Evolutionary conservation across 768 basidiomycete species (phyloP), one percentile per base, ranked within the genome.

Genomic region (Mrakia hoshinonis): DNA sequence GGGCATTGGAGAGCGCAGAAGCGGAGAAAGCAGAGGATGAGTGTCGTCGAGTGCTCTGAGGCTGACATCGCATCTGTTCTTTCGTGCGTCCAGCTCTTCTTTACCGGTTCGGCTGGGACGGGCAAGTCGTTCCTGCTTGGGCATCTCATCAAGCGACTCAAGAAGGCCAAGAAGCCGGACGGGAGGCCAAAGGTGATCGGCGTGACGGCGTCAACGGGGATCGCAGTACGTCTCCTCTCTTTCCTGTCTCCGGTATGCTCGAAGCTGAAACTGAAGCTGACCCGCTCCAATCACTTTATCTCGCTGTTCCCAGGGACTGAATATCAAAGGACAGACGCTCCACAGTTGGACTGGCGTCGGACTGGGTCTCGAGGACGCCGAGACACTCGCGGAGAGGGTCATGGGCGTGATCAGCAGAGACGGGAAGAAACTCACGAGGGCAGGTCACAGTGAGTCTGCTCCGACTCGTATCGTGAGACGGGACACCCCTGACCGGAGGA

Each of bases 151-250:
- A 18, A 46, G 24, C 26, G 36, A 7, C 38, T 68, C 26, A 52
- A 51, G 29, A 66, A 29, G 22, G 46, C 34, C 22, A 47, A 36
- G 18, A 34, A 48, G 6, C 24, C 29, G 46, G 24, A n/a, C 47
- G 58, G 58, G n/a, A 20, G 18, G 39, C 2, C 15, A 1, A 65
- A 48, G 46, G 31, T 20, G 29, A 47, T 69, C 15, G 68, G 60
- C 11, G 64, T 71, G 26, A 71, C 70, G 31, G 70, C 70, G 11
- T 71, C 70, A 22, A 71, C 70, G 22, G 63, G 70, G n/a, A 65
- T 71, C 51, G 18, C 29, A 31, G 22, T 46, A 38, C 60, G 29
- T 60, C 36, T n/a, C 36, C 58, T 60, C 3, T 20, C 58, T 7
- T 5, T 38, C 58, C 20, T 6, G 22, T 36, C 20, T 36, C 29